Evolutionary conservation across 345 rosid species (phyloP), one percentile per base, ranked within the genome.

Genomic region (Trapa bicornis): DNA sequence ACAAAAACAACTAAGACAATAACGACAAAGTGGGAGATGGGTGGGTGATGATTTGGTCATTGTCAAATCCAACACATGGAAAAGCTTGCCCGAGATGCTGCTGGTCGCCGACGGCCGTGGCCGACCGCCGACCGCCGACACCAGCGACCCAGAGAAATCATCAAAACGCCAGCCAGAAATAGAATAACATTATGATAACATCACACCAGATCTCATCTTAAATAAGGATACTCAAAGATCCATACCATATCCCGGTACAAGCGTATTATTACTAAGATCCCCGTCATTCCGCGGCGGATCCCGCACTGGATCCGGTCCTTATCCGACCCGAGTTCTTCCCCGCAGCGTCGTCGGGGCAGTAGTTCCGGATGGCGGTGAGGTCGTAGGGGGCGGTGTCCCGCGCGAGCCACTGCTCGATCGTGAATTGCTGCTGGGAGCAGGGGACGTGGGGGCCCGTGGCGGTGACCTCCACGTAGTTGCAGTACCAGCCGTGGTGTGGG

Each of bases 371-470:
- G 0, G 87, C 86, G 0, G 82, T 82, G 47, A 93, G 83, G 61
- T 86, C 79, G 62, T 75, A 87, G 8, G 99, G 99, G 22, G 86
- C 4, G 53, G 81, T 37, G 57, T 91, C 95, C 0, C 10, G 16
- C 2, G 97, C 96, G 50, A 93, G 84, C 98, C 98, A 93, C 80
- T 90, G 98, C 83, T 90, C 98, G 65, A 93, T 77, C 33, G 77
- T 74, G 65, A 93, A 93, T 79, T 32, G 69, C 80, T 81, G 73
- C 67, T 82, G 85, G 2, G 77, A 16, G 63, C 98, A 93, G 5
- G 72, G 29, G 2, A 65, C 58, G 61, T 90, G 97, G 62, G 83
- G 80, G 22, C 91, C 91, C 0, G 94, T 80, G 12, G 83, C 39
- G 0, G 88, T 81, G 36, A 88, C 85, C 77, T 93, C 96, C 42